Evolutionary conservation across 1,139 yeast species (phyloP).

Genomic region (Geotrichum armillariae): DNA sequence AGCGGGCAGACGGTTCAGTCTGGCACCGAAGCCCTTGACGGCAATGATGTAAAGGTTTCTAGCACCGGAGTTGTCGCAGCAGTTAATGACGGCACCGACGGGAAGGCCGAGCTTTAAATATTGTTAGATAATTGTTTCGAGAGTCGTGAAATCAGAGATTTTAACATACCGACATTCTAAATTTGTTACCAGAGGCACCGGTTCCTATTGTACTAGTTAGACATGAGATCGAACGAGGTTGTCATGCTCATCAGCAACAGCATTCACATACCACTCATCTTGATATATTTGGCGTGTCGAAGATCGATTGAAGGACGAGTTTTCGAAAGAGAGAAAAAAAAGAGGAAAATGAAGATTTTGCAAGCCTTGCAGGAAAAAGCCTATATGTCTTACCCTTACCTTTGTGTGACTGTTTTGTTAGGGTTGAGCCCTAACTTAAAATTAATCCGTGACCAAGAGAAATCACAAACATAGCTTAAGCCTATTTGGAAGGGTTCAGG

Average conservation of each 20-base stretch:
- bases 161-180: conserved; percentile 96
- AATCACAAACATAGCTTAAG: too few relatives aligned
- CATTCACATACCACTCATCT: conserved; percentile 20
- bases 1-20: conserved; percentile 99
- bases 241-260: background rate
- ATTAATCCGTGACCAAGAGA: conserved; percentile 1
- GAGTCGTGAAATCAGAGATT: conserved; percentile 16
- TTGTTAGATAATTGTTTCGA: background rate
- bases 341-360: conserved; percentile 15
- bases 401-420: conserved; percentile 4
- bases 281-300: conserved; percentile 19
- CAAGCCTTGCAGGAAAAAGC: conserved; percentile 3
- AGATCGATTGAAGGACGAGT: conserved; percentile 7
- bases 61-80: conserved; percentile 99
- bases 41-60: conserved; percentile 98
- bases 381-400: conserved; percentile 9
- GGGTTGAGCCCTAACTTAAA: conserved; percentile 11
- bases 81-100: conserved; percentile 99
- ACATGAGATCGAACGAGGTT: background rate
- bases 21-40: conserved; percentile 99
- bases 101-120: conserved; percentile 87
- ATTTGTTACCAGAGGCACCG: conserved; percentile 99
- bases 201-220: conserved; percentile 25
- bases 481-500: too few relatives aligned
- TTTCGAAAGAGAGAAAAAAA: conserved; percentile 4